Conservation (phyloP, 2,329 filamentous ascomycete genomes). For the Phialophora tarda region DNA sequence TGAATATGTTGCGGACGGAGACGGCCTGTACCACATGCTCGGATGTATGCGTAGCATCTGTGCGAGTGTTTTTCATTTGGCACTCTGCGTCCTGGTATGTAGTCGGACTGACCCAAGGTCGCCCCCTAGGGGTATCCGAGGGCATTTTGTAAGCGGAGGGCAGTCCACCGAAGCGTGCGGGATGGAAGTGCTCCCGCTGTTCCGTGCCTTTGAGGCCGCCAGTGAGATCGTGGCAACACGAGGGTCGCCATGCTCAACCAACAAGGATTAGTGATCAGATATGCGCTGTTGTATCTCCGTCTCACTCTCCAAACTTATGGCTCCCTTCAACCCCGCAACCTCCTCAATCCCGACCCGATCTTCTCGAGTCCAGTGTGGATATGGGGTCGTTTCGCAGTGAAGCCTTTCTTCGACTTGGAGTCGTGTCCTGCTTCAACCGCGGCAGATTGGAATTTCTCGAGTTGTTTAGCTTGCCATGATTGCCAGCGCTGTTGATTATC, state of each 20-base stretch:
- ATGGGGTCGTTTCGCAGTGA: slow-evolving; percentile 33
- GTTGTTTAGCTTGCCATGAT: slow-evolving; percentile 33
- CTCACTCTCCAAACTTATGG: background rate
- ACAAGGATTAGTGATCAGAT: background rate
- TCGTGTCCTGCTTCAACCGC: slow-evolving; percentile 16
- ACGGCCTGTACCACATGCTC: background rate
- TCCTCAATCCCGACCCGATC: slow-evolving; percentile 27
- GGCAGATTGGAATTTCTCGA: slow-evolving; percentile 26
- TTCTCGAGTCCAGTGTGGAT: slow-evolving; percentile 25
- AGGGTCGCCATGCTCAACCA: background rate
- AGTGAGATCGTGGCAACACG: background rate
- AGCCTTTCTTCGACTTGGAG: slow-evolving; percentile 15
- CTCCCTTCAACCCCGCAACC: slow-evolving; percentile 27
- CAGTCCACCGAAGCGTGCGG: background rate
- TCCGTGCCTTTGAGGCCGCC: background rate
- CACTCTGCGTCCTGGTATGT: background rate
- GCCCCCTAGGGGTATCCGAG: background rate
- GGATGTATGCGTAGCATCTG: background rate
- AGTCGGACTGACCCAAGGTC: background rate
- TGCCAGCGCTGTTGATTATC: slow-evolving; percentile 31
- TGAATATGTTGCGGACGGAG: background rate
- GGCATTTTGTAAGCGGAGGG: background rate
- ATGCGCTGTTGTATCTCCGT: background rate
- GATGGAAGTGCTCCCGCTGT: background rate
- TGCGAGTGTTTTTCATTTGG: background rate